Conservation (phyloP, 306 rosid species). For the Lathyrus tuberosus region DNA sequence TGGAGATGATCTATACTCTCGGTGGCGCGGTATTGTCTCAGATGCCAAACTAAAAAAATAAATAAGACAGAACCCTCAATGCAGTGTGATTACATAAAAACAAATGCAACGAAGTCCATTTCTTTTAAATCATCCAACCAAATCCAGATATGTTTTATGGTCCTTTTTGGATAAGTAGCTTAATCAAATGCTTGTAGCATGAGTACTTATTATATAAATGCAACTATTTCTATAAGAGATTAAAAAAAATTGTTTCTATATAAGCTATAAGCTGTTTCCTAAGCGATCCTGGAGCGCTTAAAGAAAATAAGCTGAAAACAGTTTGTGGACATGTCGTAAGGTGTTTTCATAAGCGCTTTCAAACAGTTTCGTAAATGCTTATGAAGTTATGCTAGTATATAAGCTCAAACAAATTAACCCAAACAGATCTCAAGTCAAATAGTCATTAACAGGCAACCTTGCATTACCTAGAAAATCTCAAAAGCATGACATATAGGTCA, state of each 20-base stretch:
- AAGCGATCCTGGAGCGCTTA: not conserved
- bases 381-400: not conserved
- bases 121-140: conserved; percentile 23
- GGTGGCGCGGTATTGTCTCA: conserved; percentile 88
- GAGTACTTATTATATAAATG: not conserved
- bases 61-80: conserved; percentile 34
- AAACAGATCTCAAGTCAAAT: not conserved
- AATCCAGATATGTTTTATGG: not conserved
- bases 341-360: not conserved
- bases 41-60: conserved; percentile 68
- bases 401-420: not conserved
- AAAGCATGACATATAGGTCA: conserved; percentile 90
- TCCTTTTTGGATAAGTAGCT: not conserved
- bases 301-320: no score
- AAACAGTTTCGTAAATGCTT: not conserved
- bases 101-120: conserved; percentile 18
- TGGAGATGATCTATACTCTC: conserved; percentile 64
- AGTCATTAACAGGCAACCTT: not conserved
- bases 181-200: not conserved
- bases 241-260: no score
- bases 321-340: not conserved
- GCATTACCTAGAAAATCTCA: conserved; percentile 86
- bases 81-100: conserved; percentile 28
- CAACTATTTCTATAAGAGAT: not conserved
- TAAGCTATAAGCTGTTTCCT: not conserved